A percentile compares a stretch with the other conserved stretches of the same genome.
These are phyloP conservation scores for Phialophora tarda DNA, from an alignment of 2,329 filamentous ascomycete species.

Conservation along the genomic window DNA sequence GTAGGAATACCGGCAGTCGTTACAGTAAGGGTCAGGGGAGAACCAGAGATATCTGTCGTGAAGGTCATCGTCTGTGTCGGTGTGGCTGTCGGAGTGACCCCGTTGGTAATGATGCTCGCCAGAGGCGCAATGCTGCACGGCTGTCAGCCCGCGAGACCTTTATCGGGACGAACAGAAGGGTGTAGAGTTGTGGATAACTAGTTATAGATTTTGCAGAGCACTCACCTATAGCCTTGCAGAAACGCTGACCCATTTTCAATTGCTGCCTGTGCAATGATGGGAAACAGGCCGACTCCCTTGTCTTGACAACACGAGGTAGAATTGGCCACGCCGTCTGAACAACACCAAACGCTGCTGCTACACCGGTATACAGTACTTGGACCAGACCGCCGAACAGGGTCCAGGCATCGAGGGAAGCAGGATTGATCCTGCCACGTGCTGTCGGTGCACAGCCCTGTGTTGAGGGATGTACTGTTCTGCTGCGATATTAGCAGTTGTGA, in stretches of 20 bases:
- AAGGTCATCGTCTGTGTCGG: constrained; percentile 10
- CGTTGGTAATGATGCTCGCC: constrained; percentile 11
- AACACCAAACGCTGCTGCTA: constrained; percentile 18
- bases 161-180: not conserved
- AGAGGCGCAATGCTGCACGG: constrained; percentile 17
- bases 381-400: not conserved
- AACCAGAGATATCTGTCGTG: constrained; percentile 18
- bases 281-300: constrained; percentile 8
- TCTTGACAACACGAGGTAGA: constrained; percentile 26
- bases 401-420: constrained; percentile 17
- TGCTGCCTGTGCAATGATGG: constrained; percentile 12
- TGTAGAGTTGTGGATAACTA: not conserved
- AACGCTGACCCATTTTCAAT: constrained; percentile 24
- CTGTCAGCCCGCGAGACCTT: not conserved
- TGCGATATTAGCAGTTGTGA: not conserved
- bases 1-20: constrained; percentile 1
- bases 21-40: constrained; percentile 15
- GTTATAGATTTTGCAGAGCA: not conserved
- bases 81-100: not conserved
- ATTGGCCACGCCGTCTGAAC: constrained; percentile 17
- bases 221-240: constrained; percentile 10
- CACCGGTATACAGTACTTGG: constrained; percentile 22
- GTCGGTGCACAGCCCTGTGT: constrained; percentile 20
- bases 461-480: constrained; percentile 17
- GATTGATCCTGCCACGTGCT: constrained; percentile 21